These are phyloP conservation scores for Mycena vulgaris DNA, from an alignment of 768 basidiomycete genomes.

Conservation along the genomic window DNA sequence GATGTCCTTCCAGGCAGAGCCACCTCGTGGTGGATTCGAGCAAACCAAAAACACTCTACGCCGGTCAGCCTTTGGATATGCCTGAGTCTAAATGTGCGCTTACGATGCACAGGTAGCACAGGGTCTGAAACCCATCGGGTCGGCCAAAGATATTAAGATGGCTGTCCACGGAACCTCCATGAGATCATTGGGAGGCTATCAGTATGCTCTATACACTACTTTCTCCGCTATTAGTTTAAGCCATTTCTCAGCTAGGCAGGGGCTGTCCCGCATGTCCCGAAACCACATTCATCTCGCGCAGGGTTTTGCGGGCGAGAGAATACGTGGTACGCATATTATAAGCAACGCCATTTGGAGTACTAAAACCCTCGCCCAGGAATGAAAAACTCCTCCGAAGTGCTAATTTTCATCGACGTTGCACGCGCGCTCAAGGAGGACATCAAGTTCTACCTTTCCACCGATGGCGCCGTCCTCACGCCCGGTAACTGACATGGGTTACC, in stretches of 20 bases:
- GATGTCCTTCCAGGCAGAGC: slow-evolving; percentile 53
- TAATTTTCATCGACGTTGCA: slow-evolving; percentile 76
- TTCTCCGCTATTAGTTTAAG: slow-evolving; percentile 8
- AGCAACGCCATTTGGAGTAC: too few relatives aligned
- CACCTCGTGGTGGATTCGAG: slow-evolving; percentile 73
- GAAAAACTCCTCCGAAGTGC: slow-evolving; percentile 70
- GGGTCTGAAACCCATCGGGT: slow-evolving; percentile 57
- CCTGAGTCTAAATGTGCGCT: background rate
- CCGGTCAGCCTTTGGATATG: slow-evolving; percentile 53
- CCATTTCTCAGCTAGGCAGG: slow-evolving; percentile 59
- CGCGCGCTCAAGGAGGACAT: slow-evolving; percentile 67
- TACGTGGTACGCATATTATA: slow-evolving; percentile 66
- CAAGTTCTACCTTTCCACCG: slow-evolving; percentile 71
- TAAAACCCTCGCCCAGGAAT: slow-evolving; percentile 44
- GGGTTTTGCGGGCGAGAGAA: slow-evolving; percentile 65
- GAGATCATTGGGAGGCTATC: slow-evolving; percentile 70
- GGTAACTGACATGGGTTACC: slow-evolving; percentile 70
- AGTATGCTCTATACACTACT: slow-evolving; percentile 50
- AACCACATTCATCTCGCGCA: slow-evolving; percentile 85
- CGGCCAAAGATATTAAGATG: slow-evolving; percentile 64
- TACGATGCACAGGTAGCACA: slow-evolving; percentile 55
- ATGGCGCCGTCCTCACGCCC: slow-evolving; percentile 79
- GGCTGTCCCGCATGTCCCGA: slow-evolving; percentile 75
- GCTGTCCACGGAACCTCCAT: slow-evolving; percentile 76
- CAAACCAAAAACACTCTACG: slow-evolving; percentile 80